phyloP scores from a whole-genome alignment of 176 grass and related monocot species.

The bread wheat (Triticum aestivum) region DNA sequence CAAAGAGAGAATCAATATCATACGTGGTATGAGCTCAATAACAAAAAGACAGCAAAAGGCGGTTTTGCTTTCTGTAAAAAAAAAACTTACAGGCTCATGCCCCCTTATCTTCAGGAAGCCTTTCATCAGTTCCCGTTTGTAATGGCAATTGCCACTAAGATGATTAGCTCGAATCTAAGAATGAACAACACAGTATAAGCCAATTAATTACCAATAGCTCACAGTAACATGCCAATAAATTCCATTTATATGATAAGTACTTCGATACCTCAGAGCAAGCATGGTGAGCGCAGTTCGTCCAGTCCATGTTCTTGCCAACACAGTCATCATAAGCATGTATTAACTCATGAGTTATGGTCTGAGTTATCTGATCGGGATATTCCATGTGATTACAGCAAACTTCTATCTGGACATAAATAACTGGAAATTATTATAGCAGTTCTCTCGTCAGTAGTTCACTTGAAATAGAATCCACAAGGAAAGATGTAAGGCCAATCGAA shows the following conservation, averaged over 20 bases:
- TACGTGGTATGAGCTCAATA: neutral
- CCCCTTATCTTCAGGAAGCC: constrained; percentile 94
- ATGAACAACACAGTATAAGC: constrained; percentile 6
- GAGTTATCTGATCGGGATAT: constrained; percentile 70
- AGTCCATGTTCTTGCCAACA: constrained; percentile 71
- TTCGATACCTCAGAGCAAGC: constrained; percentile 88
- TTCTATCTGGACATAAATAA: constrained; percentile 52
- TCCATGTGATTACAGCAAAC: constrained; percentile 77
- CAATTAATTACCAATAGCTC: constrained; percentile 3
- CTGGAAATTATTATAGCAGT: constrained; percentile 16
- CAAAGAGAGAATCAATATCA: neutral
- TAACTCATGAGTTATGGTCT: constrained; percentile 80
- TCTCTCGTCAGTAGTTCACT: neutral
- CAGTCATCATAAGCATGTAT: constrained; percentile 98
- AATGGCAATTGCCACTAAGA: constrained; percentile 95
- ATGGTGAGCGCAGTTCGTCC: constrained; percentile 93
- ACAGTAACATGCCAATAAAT: neutral
- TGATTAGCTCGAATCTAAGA: constrained; percentile 92
- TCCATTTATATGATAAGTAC: neutral
- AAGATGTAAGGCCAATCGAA: neutral
- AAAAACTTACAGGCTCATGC: constrained; percentile 73
- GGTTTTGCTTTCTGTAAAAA: neutral
- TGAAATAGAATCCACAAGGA: neutral
- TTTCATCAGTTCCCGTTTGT: constrained; percentile 76
- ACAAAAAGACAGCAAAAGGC: neutral